A percentile compares a stretch with the other conserved stretches of the same genome.
These are phyloP conservation scores for Lepraria neglecta DNA, from an alignment of 495 filamentous ascomycete genomes.

Conservation along the genomic window DNA sequence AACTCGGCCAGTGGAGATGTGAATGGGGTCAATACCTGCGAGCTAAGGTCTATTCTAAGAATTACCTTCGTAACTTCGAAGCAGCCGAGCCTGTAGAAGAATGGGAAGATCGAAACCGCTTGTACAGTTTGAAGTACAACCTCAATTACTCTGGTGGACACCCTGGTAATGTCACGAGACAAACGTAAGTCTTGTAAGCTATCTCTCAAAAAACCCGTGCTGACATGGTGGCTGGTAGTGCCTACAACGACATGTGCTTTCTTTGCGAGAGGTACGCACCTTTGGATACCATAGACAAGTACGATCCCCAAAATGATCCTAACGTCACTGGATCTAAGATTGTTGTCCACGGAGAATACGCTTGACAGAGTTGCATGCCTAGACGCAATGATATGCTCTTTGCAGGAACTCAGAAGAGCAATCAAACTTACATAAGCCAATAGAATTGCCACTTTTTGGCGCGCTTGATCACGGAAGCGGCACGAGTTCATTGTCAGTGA, in stretches of 20 bases:
- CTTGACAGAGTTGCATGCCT: no score
- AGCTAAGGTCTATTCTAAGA: slow-evolving; percentile 19
- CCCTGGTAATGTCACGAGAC: neutral
- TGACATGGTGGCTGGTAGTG: slow-evolving; percentile 25
- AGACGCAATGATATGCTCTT: no score
- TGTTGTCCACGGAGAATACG: no score
- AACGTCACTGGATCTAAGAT: slow-evolving; percentile 31
- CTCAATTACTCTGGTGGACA: neutral
- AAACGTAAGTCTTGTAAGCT: no score
- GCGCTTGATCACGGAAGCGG: no score
- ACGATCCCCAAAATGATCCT: slow-evolving; percentile 29
- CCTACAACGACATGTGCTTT: slow-evolving; percentile 38
- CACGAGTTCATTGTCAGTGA: no score
- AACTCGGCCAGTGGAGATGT: slow-evolving; percentile 25
- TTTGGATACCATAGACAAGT: slow-evolving; percentile 29
- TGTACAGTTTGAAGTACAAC: neutral
- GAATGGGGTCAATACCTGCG: slow-evolving; percentile 11
- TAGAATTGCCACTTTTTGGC: no score
- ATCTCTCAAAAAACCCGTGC: no score
- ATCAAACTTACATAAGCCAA: no score
- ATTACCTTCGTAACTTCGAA: slow-evolving; percentile 12
- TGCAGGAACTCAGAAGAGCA: no score
- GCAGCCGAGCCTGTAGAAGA: slow-evolving; percentile 1
- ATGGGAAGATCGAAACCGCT: neutral
- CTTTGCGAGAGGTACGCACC: slow-evolving; percentile 37